phyloP scores from a whole-genome alignment of 2,329 filamentous ascomycete species.

The Claviceps fusiformis region DNA sequence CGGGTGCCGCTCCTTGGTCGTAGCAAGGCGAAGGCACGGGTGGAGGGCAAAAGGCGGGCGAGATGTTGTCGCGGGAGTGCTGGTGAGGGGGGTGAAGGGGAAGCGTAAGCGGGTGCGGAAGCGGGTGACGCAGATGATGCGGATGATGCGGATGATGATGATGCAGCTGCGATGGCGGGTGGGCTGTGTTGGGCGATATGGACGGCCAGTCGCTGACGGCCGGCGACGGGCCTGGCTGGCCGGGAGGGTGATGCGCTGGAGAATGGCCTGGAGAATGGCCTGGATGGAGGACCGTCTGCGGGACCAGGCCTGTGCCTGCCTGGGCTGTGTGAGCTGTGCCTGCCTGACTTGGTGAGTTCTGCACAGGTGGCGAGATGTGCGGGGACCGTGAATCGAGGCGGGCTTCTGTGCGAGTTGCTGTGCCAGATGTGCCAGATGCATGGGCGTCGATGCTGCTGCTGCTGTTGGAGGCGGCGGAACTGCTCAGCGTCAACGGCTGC shows the following conservation, averaged over 20 bases:
- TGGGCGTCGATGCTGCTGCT: not conserved
- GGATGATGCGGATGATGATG: conserved; percentile 2
- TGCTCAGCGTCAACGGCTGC: conserved; percentile 41
- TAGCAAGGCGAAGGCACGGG: conserved; percentile 12
- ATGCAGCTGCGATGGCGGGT: not conserved
- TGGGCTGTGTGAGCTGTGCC: conserved; percentile 1
- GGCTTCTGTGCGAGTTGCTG: not conserved
- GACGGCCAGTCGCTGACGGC: conserved; percentile 9
- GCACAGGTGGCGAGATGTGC: conserved; percentile 5
- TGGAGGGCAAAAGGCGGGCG: conserved; percentile 9
- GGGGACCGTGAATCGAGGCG: not conserved
- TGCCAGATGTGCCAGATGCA: not conserved
- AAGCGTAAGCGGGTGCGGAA: not conserved
- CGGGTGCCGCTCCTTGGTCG: conserved; percentile 2
- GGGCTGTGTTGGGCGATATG: not conserved
- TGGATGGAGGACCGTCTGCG: not conserved
- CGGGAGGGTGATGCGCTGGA: not conserved
- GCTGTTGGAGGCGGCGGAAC: conserved; percentile 14
- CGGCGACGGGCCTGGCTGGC: not conserved
- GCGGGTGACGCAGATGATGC: conserved; percentile 6
- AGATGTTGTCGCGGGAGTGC: conserved; percentile 11
- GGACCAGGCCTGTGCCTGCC: too few relatives aligned
- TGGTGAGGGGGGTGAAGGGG: conserved; percentile 12
- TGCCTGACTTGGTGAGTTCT: conserved; percentile 6
- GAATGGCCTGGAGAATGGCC: not conserved